Base-by-base conservation (phyloP, 2,329 filamentous ascomycete genomes). In the Paracoccidioides brasiliensis region DNA sequence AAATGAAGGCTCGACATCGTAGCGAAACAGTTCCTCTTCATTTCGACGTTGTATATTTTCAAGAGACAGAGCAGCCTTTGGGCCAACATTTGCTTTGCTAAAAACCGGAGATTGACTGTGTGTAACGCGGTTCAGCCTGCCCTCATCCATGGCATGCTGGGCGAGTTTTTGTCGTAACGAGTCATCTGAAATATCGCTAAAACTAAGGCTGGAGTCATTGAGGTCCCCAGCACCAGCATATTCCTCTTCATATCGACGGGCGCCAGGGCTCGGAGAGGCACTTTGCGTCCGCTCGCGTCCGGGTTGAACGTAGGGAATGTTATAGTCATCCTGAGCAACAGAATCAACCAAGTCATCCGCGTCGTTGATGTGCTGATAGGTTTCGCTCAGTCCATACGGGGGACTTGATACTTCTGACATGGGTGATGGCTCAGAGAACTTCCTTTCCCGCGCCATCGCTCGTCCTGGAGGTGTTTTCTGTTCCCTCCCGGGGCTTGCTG, bases 331-430 rank as follows among this genome's bases (percentile, higher is more conserved):
- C 49, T 71, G 62, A 10, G 62, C 60, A 14, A 68, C 71, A 15
- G 64, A 60, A 48, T 70, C 67, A 3, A 65, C 64, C 43, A 72
- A 54, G 45, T 67, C 64, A 37, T 69, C 67, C 41, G 68, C 70
- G 45, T 72, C 69, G 15, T 70, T 65, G 54, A 73, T 72, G 57
- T 65, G 64, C 51, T 64, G 64, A 57, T 75, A 75, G 4, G 65
- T 62, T 49, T 75, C 71, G 9, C 62, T 62, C 7, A 72, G 57
- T 52, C 70, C 73, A 33, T 63, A 63, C 1, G 61, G 71, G 1
- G 72, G 70, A 44, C 69, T 72, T 4, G 69, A 68, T 15, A 61
- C 58, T 42, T 65, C 61, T 9, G 62, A 69, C 12, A 66, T 62
- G 1, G 70, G 69, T 9, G 69, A 72, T 28, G 60, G 61, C 33